Evolutionary conservation across 345 rosid genomes (phyloP), one percentile per base, ranked within the genome.

Genomic region (Populus pruinosa): DNA sequence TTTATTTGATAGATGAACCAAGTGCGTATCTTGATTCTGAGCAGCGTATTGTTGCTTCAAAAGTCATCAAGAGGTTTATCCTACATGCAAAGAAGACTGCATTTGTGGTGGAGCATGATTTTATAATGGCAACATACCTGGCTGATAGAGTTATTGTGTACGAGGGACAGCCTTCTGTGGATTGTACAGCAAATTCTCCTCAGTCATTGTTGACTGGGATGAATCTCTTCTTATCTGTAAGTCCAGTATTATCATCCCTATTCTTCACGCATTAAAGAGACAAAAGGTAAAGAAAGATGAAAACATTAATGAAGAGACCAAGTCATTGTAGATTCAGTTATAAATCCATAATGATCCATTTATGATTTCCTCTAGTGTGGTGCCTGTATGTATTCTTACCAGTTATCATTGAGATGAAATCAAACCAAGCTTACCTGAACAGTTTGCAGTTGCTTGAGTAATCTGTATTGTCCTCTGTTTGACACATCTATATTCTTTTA

Each of bases 31-130:
- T 96, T 33, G 99, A 96, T 74, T 96, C 99, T 3, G 99, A 96
- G 94, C 99, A 94, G 87, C 97, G 98, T 85, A 94, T 94, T 36
- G 92, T 92, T 83, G 99, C 99, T 73, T 92, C 97, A 33, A 94
- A 94, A 89, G 99, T 96, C 86, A 96, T 94, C 27, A 92, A 96
- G 90, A 87, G 98, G 85, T 96, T 94, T 81, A 96, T 96, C 76
- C 96, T 96, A 71, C 98, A 94, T 73, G 98, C 98, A 0, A 96
- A 94, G 94, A 96, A 96, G 87, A 96, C 98, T 39, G 99, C 98
- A 71, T 94, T 96, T 55, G 88, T 96, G n/a, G 99, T 96, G 38
- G 99, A 96, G 87, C 99, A 96, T 78, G 98, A 96, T 82, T 96
- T 94, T 78, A 96, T 96, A 12, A 96, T 96, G 99, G 99, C 98